phyloP scores from a whole-genome alignment of 176 grass and related monocot genomes.

The Oropetium thomaeum region DNA sequence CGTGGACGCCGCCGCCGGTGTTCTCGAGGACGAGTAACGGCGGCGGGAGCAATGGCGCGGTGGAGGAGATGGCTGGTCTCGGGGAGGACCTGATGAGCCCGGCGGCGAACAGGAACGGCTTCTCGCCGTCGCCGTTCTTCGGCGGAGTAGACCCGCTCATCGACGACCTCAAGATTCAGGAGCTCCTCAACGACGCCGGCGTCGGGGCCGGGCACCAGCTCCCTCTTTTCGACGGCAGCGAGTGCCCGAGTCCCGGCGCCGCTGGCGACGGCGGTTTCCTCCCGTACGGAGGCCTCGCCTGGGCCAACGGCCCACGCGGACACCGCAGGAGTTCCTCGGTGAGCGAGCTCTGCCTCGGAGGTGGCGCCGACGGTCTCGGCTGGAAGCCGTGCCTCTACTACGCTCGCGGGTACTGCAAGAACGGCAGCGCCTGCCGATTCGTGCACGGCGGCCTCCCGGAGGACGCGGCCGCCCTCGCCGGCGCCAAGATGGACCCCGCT shows the following conservation, averaged over 20 bases:
- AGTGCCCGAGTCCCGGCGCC: constrained; percentile 40
- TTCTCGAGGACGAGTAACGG: constrained; percentile 63
- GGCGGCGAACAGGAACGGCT: constrained; percentile 15
- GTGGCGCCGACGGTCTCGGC: constrained; percentile 41
- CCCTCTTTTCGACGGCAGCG: constrained; percentile 30
- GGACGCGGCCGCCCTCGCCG: constrained; percentile 33
- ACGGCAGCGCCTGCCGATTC: constrained; percentile 78
- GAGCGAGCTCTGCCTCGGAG: constrained; percentile 74
- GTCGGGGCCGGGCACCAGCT: constrained; percentile 33
- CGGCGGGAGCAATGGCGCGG: constrained; percentile 41
- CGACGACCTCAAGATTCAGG: constrained; percentile 81
- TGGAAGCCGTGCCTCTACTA: constrained; percentile 96
- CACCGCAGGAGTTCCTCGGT: constrained; percentile 82
- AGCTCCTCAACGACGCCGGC: constrained; percentile 56
- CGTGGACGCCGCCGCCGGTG: constrained; percentile 52
- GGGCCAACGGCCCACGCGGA: constrained; percentile 32
- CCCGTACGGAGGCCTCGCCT: constrained; percentile 28
- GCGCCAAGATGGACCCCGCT: constrained; percentile 37
- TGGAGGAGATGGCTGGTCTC: constrained; percentile 33
- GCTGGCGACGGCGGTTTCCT: constrained; percentile 21
- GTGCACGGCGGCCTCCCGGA: constrained; percentile 71
- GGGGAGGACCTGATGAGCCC: constrained; percentile 70
- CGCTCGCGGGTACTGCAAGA: constrained; percentile 94
- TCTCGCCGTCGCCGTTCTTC: constrained; percentile 51
- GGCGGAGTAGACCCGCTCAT: constrained; percentile 27